These are phyloP conservation scores for Lenwebbia sp. DNA, from an alignment of 345 rosid genomes.

Conservation along the genomic window DNA sequence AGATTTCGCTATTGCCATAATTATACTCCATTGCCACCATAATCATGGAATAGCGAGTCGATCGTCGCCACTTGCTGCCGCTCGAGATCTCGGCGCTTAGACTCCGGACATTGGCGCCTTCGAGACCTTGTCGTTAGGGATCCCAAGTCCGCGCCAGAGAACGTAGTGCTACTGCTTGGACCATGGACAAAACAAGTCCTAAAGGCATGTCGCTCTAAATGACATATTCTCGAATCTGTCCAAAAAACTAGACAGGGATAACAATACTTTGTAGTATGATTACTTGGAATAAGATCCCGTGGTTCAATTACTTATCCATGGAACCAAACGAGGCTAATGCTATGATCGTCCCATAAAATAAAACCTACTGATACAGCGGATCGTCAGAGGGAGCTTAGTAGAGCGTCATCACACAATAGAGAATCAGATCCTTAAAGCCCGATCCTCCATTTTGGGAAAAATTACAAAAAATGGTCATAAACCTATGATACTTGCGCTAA, in stretches of 20 bases:
- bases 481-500: too few species aligned
- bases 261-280: too few species aligned
- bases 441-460: background rate
- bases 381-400: background rate
- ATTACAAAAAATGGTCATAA: too few species aligned
- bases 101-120: background rate
- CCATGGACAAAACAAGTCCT: background rate
- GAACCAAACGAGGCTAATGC: background rate
- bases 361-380: too few species aligned
- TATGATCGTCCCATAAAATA: background rate
- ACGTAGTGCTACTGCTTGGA: background rate
- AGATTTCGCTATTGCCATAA: background rate
- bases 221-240: background rate
- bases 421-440: background rate
- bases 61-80: background rate
- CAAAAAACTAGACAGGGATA: too few species aligned
- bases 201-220: rapidly evolving
- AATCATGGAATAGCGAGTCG: background rate
- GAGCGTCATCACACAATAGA: background rate
- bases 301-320: background rate
- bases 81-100: background rate
- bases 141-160: background rate
- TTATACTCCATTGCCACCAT: background rate
- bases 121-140: background rate
- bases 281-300: too few species aligned